A percentile compares a stretch with the other conserved stretches of the same genome.
These are phyloP conservation scores for Venturia aucupariae DNA, from an alignment of 2,329 filamentous ascomycete species.

Conservation along the genomic window DNA sequence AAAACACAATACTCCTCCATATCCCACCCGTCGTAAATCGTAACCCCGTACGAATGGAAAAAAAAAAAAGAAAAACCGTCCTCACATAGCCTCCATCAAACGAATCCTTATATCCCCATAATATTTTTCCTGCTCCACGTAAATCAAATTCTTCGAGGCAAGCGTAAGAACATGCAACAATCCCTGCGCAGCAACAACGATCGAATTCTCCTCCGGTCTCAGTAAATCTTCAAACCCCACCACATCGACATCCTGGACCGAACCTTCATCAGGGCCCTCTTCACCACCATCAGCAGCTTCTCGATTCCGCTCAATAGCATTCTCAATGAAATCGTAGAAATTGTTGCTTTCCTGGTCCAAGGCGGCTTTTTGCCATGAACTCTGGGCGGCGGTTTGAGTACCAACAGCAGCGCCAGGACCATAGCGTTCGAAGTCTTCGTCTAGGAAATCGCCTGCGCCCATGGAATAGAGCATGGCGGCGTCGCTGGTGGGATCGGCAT, in stretches of 20 bases:
- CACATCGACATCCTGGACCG: constrained; percentile 18
- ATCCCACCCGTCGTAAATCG: constrained; percentile 16
- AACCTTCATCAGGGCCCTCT: constrained; percentile 8
- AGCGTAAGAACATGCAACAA: constrained; percentile 30
- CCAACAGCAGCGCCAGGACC: constrained; percentile 36
- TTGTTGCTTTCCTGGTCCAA: constrained; percentile 53
- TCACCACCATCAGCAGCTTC: constrained; percentile 11
- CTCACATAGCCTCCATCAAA: background rate
- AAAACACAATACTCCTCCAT: constrained; percentile 10
- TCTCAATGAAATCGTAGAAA: constrained; percentile 51
- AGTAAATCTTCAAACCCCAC: constrained; percentile 58
- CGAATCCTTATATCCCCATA: constrained; percentile 1
- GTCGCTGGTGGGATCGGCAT: background rate
- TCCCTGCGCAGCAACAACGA: constrained; percentile 52
- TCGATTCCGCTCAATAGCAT: constrained; percentile 32
- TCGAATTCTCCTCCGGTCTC: constrained; percentile 43
- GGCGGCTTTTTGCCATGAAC: constrained; percentile 41
- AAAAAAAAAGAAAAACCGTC: background rate
- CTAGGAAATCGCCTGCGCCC: constrained; percentile 13
- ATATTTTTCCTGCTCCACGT: background rate
- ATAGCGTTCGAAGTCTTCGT: constrained; percentile 24
- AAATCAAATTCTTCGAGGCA: constrained; percentile 10
- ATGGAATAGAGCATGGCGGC: background rate
- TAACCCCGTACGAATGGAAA: background rate
- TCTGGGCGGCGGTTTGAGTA: constrained; percentile 38